Conservation (phyloP, 352 stramenopile species). For the Phytophthora kernoviae region DNA sequence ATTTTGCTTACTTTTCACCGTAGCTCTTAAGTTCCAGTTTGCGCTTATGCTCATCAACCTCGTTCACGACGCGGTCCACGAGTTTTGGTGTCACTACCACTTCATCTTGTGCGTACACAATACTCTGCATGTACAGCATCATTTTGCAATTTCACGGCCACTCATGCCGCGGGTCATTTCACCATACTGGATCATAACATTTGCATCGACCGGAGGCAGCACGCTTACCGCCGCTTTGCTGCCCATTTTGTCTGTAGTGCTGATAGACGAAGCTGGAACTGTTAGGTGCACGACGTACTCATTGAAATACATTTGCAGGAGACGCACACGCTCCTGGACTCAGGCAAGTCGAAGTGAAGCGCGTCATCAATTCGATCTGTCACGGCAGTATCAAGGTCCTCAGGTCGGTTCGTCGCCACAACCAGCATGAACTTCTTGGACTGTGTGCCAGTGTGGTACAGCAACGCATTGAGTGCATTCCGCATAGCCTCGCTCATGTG, state of each 20-base stretch:
- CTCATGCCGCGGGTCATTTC: conserved; percentile 87
- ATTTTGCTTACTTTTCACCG: conserved; percentile 38
- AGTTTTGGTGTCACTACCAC: conserved; percentile 55
- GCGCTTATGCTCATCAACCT: conserved; percentile 75
- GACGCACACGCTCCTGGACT: conserved; percentile 58
- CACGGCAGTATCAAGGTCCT: conserved; percentile 78
- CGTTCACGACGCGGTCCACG: conserved; percentile 64
- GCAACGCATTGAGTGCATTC: conserved; percentile 81
- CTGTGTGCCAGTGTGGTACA: conserved; percentile 81
- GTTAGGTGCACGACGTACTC: conserved; percentile 53
- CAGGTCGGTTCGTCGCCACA: conserved; percentile 85
- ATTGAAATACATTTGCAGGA: conserved; percentile 76
- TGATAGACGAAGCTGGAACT: background rate
- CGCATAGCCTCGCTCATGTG: conserved; percentile 87
- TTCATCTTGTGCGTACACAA: conserved; percentile 77
- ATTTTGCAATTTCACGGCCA: conserved; percentile 89
- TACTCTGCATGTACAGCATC: conserved; percentile 86
- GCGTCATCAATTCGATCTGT: conserved; percentile 86
- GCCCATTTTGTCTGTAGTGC: conserved; percentile 14
- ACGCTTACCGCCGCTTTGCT: conserved; percentile 21
- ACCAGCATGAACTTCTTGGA: conserved; percentile 82
- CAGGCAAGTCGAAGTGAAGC: conserved; percentile 78
- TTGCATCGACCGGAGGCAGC: conserved; percentile 17
- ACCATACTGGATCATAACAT: conserved; percentile 43
- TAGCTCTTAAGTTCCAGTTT: conserved; percentile 67